Evolutionary conservation across 2,329 filamentous ascomycete species (phyloP).

Genomic region (Xylaria sp.): DNA sequence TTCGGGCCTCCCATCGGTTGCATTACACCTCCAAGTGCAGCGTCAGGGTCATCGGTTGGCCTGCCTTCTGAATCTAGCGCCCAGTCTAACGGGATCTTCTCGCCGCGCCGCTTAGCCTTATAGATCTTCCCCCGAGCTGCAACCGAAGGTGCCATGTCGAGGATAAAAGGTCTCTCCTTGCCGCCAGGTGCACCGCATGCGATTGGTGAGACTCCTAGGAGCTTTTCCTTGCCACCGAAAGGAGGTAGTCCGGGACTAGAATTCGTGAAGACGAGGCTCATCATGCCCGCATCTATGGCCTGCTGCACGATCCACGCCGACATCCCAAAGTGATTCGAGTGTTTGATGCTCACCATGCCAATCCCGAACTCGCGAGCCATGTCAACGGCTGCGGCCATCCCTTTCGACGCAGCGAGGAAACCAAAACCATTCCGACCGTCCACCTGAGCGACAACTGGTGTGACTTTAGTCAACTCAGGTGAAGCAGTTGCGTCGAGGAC

Average conservation of each 20-base stretch:
- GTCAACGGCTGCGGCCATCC: slow-evolving; percentile 70
- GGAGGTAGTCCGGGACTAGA: slow-evolving; percentile 74
- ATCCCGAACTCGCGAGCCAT: slow-evolving; percentile 71
- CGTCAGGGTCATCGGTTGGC: slow-evolving; percentile 72
- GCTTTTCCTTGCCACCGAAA: slow-evolving; percentile 70
- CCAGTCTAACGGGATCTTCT: slow-evolving; percentile 76
- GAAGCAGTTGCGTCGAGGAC: slow-evolving; percentile 67
- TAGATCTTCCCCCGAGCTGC: slow-evolving; percentile 76
- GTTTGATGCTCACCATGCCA: slow-evolving; percentile 76
- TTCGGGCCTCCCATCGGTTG: slow-evolving; percentile 86
- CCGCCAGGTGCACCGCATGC: slow-evolving; percentile 76
- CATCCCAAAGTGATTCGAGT: slow-evolving; percentile 87
- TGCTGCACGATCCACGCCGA: slow-evolving; percentile 80
- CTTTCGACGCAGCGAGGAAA: slow-evolving; percentile 70
- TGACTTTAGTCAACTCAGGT: slow-evolving; percentile 65
- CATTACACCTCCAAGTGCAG: slow-evolving; percentile 79
- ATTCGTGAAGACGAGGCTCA: slow-evolving; percentile 74
- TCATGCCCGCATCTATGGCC: slow-evolving; percentile 73
- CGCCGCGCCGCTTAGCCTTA: slow-evolving; percentile 69
- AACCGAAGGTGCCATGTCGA: slow-evolving; percentile 76
- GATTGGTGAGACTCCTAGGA: slow-evolving; percentile 77
- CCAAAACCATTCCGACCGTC: slow-evolving; percentile 76
- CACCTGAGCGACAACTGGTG: slow-evolving; percentile 73
- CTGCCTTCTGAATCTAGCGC: slow-evolving; percentile 74
- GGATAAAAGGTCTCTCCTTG: slow-evolving; percentile 65